Base-by-base conservation (phyloP, 1,284 basidiomycete genomes). In the Cryptococcus hybrid region DNA sequence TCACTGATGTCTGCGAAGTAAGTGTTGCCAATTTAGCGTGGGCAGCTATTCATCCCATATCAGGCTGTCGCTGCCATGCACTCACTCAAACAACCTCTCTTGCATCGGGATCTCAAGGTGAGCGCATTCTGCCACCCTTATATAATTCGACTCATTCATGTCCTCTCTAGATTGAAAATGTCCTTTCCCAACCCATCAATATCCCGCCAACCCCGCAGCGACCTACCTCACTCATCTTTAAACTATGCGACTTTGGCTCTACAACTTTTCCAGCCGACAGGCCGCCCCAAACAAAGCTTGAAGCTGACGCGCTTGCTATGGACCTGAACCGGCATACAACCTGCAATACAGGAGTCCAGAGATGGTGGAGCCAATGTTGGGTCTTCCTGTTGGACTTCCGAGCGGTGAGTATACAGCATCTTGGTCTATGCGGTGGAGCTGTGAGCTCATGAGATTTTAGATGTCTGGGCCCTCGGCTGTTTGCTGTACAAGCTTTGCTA, bases 171-270 rank as follows among this genome's bases (percentile, higher is more conserved):
- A 92, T 97, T 45, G 96, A 99, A 78, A 99, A 99, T 76, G 97
- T 99, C 68, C 85, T 99, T 0, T 79, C 82, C 35, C 59, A 67
- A 50, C 75, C 71, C 6, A 51, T 62, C 38, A 56, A 63, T 4
- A 49, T 57, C 12, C 43, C 18, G 18, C 61, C 89, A 87, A 74
- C 85, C 86, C 57, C 69, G 2, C 57, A 64, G 42, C 63, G 73
- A 15, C 73, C 74, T 1, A 55, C 85, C 84, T 34, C 76, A 80
- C 15, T 86, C 62, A 64, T 86, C 2, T 99, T 88, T 84, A 99
- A 99, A 77, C 83, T 99, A 12, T 99, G 96, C 76, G 96, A 99
- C 76, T 99, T 99, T 78, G 96, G 96, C 45, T 96, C 92, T 34
- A 89, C 95, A 2, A 88, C 88, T 0, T 85, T 86, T 1, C 86